Base-by-base conservation (phyloP, 257 asterid species). In the Echites panduratus region DNA sequence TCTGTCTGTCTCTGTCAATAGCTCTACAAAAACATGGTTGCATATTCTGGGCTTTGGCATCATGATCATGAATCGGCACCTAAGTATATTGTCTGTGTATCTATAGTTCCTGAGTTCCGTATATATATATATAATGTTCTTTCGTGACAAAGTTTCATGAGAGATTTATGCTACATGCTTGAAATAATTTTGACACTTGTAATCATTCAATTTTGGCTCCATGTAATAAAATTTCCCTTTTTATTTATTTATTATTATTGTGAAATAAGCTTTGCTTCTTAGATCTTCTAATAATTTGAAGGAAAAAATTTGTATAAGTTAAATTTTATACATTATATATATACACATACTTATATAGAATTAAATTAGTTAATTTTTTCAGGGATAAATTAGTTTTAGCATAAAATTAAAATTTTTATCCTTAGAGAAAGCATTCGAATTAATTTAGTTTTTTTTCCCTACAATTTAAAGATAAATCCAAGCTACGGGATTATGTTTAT, bases 191-290 rank as follows among this genome's bases (percentile, higher is more conserved):
- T 70, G 49, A 62, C 45, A 44, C 45, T 52, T 20, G 47, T 16
- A 58, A 61, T 61, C 57, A 47, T 50, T 62, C 80, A 76, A 43
- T 76, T 68, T 76, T 70, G 56, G 44, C 43, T 29, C 13, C 24
- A n/a, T 70, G 67, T 76, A 50, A 76, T 52, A 14, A 76, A 40
- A 10, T 29, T 4, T 29, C 35, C 24, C 19, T 47, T 54, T 20
- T 40, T 35, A 4, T 22, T 68, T 16, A 9, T 26, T 20, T 13
- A 10, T n/a, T 4, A 14, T 3, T 2, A 10, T 13, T 22, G 40
- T 73, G 48, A 68, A 48, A 49, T 29, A 17, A 41, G 40, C n/a
- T n/a, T 63, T 32, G 68, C 41, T 50, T 29, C 17, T 24, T 6
- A 12, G 50, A n/a, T n/a, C n/a, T n/a, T 50, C 27, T 45, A 0